phyloP scores from a whole-genome alignment of 2,329 filamentous ascomycete species.

The Fusarium albosuccineum region DNA sequence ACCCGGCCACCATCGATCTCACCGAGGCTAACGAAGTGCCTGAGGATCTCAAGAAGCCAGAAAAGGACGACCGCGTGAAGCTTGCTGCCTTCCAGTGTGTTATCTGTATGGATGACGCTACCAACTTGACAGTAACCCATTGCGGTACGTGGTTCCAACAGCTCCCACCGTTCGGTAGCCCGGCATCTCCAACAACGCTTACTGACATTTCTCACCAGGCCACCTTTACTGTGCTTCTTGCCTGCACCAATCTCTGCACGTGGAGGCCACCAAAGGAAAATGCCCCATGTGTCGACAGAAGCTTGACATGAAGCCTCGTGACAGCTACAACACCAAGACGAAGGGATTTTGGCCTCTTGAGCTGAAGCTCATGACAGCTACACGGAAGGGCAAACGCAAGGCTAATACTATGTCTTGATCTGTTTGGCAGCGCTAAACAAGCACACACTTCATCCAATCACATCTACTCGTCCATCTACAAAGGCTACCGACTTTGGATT shows the following conservation, averaged over 20 bases:
- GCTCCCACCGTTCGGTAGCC: neutral
- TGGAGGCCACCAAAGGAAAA: slow-evolving; percentile 66
- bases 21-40: slow-evolving; percentile 60
- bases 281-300: slow-evolving; percentile 75
- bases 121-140: slow-evolving; percentile 71
- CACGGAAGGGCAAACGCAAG: slow-evolving; percentile 62
- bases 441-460: neutral
- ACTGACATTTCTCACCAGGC: slow-evolving; percentile 56
- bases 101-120: slow-evolving; percentile 75
- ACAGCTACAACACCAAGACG: slow-evolving; percentile 57
- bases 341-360: slow-evolving; percentile 71
- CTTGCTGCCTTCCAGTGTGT: slow-evolving; percentile 72
- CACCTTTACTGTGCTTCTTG: slow-evolving; percentile 75
- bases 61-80: slow-evolving; percentile 64
- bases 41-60: slow-evolving; percentile 58
- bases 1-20: slow-evolving; percentile 52
- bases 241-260: slow-evolving; percentile 70
- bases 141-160: slow-evolving; percentile 67
- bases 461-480: neutral
- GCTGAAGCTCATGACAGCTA: slow-evolving; percentile 72
- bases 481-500: neutral
- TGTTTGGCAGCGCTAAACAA: neutral
- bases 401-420: slow-evolving; percentile 47
- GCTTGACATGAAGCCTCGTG: slow-evolving; percentile 62
- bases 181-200: neutral